These are phyloP conservation scores for Psidium guajava DNA, from an alignment of 345 rosid species.

Conservation along the genomic window DNA sequence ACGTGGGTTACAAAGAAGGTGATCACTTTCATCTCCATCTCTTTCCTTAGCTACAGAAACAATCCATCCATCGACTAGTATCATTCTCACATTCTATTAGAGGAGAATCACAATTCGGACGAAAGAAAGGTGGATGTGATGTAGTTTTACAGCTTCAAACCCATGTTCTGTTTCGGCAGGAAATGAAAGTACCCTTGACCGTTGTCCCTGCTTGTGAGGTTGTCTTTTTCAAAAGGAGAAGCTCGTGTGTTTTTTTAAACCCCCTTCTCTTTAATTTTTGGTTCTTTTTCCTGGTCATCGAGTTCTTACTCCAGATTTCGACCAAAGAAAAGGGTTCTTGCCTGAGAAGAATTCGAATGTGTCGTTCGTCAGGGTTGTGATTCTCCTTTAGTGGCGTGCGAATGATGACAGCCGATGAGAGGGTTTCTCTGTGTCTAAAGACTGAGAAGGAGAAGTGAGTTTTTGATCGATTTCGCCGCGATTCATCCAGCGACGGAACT, in stretches of 20 bases:
- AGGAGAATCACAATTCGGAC: not conserved
- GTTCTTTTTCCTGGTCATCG: not conserved
- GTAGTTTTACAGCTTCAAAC: not conserved
- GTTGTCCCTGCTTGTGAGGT: not conserved
- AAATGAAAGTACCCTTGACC: not conserved
- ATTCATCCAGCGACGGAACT: not conserved
- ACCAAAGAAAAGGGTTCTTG: not conserved
- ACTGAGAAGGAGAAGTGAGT: not conserved
- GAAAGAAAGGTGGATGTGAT: accelerated
- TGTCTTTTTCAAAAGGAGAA: not conserved
- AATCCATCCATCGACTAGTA: not conserved
- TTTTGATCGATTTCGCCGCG: not conserved
- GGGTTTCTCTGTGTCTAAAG: not conserved
- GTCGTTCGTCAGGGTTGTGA: not conserved
- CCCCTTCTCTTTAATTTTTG: not conserved
- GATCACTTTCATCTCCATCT: not conserved
- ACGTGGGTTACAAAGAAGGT: not conserved
- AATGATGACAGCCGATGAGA: not conserved
- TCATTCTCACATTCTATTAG: not conserved
- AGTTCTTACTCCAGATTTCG: not conserved
- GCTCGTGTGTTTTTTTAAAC: not conserved
- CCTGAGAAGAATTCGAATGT: not conserved
- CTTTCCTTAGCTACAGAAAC: not conserved
- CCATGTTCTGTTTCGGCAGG: not conserved
- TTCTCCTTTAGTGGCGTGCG: not conserved